phyloP scores from a whole-genome alignment of 495 filamentous ascomycete species.

The Hypoxylon crocopeplum region DNA sequence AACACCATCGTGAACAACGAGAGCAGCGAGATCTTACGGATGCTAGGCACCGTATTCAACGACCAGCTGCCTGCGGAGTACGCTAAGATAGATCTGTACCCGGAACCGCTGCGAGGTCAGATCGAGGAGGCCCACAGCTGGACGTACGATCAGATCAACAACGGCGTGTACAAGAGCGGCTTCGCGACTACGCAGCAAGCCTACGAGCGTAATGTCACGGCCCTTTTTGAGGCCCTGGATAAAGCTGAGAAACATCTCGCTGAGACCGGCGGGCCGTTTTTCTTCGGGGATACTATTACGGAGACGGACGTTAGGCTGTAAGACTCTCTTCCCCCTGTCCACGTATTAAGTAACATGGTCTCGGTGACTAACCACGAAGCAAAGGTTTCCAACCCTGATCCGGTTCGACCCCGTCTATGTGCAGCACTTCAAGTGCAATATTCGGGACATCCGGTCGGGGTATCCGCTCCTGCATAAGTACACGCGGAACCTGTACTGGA shows the following conservation, averaged over 20 bases:
- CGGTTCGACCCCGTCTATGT: conserved; percentile 90
- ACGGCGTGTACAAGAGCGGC: conserved; percentile 56
- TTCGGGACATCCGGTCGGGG: conserved; percentile 79
- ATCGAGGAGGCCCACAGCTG: conserved; percentile 83
- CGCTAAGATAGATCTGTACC: conserved; percentile 66
- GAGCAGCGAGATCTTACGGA: conserved; percentile 79
- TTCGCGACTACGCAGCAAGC: conserved; percentile 72
- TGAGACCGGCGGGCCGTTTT: conserved; percentile 60
- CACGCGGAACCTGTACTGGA: conserved; percentile 73
- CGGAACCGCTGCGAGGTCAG: conserved; percentile 58
- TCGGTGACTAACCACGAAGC: background rate
- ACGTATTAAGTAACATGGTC: background rate
- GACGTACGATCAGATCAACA: conserved; percentile 68
- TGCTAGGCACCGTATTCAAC: conserved; percentile 74
- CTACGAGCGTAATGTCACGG: conserved; percentile 71
- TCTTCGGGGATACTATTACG: conserved; percentile 72
- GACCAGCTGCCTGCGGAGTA: conserved; percentile 66
- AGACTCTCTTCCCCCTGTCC: conserved; percentile 9
- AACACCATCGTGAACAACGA: conserved; percentile 82
- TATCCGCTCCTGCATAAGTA: conserved; percentile 74
- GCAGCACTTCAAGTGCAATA: conserved; percentile 93
- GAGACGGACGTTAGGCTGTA: conserved; percentile 77
- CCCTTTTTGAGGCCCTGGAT: conserved; percentile 76
- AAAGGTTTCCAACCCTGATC: conserved; percentile 77
- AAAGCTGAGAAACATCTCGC: conserved; percentile 70